Evolutionary conservation across 2,329 filamentous ascomycete species (phyloP).

Genomic region (Sporothrix mexicana): DNA sequence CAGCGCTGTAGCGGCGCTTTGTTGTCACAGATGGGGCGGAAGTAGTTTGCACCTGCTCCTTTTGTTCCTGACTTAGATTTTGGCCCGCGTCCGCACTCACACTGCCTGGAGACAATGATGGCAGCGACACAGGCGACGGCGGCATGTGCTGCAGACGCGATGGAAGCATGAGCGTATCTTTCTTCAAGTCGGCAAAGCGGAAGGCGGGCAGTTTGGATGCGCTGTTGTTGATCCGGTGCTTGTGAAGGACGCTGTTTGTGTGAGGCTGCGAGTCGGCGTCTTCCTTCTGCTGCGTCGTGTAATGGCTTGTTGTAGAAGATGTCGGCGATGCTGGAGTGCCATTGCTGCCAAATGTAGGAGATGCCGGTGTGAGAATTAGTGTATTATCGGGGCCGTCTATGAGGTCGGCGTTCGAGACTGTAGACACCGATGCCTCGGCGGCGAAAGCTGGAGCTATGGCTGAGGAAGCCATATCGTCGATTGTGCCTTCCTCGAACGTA

Average conservation of each 20-base stretch:
- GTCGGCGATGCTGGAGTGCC: conserved; percentile 20
- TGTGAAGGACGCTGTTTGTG: conserved; percentile 46
- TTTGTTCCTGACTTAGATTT: too few relatives aligned
- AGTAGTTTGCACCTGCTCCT: neutral
- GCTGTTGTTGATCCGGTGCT: conserved; percentile 60
- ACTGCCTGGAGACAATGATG: neutral
- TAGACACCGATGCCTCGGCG: conserved; percentile 4
- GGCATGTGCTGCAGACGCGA: conserved; percentile 48
- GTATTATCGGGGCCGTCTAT: neutral
- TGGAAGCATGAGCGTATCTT: conserved; percentile 45
- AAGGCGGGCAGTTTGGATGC: conserved; percentile 62
- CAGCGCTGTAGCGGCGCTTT: conserved; percentile 28
- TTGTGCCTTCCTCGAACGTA: neutral
- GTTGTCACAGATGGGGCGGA: conserved; percentile 26
- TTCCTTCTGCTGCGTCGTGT: neutral
- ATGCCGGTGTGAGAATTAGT: neutral
- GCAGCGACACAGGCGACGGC: conserved; percentile 50
- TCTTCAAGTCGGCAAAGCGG: conserved; percentile 58
- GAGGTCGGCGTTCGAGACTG: too few relatives aligned
- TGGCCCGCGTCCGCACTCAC: neutral
- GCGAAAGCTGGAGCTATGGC: neutral
- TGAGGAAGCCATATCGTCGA: neutral
- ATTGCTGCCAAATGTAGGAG: conserved; percentile 4
- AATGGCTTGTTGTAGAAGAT: neutral
- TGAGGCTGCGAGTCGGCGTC: conserved; percentile 8